Base-by-base conservation (phyloP, 176 grass and related monocot genomes). In the Cenchrus americanus region DNA sequence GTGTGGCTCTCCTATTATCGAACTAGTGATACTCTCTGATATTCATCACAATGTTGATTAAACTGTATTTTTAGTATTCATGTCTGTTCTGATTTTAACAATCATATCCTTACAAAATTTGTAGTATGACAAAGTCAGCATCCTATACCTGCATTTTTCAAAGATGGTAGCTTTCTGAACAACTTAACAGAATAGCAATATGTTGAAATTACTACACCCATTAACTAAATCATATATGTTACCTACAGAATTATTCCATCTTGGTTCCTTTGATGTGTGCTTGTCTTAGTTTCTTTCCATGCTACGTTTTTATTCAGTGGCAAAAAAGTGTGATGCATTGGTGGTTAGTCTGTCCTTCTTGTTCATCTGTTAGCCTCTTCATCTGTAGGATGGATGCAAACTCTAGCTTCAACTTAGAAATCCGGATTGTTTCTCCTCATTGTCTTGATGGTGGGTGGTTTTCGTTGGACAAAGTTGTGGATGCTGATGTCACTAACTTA, bases 271-370 rank as follows among this genome's bases (percentile, higher is more conserved):
- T 14, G 18, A 53, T 80, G 17, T 15, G 10, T 67, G 30, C 47
- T 78, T 32, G 41, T 80, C 62, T 66, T 40, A 37, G 44, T 80
- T 37, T 51, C 17, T 78, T 40, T 53, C 47, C 37, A 41, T 50
- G 14, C 68, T 80, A 10, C 18, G 43, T 43, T 60, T 76, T 76
- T 10, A 3, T 76, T 76, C 15, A 44, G 55, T 32, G 71, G 49
- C 24, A 73, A 49, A 78, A 78, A 0, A n/a, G n/a, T n/a, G n/a
- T 34, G 32, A 3, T 34, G 32, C 3, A 34, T 34, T 34, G 32
- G 32, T 34, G 32, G 2, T 34, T 34, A 34, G 32, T 34, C n/a
- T n/a, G n/a, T n/a, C n/a, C n/a, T 34, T 34, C 32, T 2, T n/a
- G n/a, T n/a, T n/a, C n/a, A n/a, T 34, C 3, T 34, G 32, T 34